Conservation (phyloP, 164 flowering plant genomes). For the Platanus orientalis region DNA sequence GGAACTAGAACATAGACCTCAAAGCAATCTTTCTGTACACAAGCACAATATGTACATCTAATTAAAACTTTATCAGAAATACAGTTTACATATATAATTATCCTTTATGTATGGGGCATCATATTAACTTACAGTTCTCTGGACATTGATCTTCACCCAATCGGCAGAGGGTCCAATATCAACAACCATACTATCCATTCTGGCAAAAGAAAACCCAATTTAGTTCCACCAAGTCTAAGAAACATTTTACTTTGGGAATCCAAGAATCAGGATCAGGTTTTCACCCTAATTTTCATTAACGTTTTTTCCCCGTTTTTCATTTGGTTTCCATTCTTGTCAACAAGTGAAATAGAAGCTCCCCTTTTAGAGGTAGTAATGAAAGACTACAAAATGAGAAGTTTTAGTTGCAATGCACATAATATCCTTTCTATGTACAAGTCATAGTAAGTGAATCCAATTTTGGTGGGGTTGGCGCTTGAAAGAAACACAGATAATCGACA, state of each 20-base stretch:
- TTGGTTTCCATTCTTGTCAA: background rate
- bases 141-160: constrained; percentile 92
- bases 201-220: constrained; percentile 25
- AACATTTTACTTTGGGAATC: background rate
- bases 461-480: background rate
- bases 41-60: background rate
- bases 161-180: constrained; percentile 86
- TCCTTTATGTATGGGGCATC: background rate
- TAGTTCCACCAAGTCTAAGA: background rate
- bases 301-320: no score
- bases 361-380: no score
- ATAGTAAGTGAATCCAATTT: background rate
- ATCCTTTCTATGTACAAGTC: background rate
- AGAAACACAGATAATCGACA: no score
- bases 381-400: no score
- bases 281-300: no score
- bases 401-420: no score
- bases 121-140: constrained; percentile 56
- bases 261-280: background rate
- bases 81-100: no score
- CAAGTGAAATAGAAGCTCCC: no score
- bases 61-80: background rate
- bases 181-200: constrained; percentile 57
- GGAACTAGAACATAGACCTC: constrained; percentile 98
- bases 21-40: constrained; percentile 84